A percentile compares a stretch with the other conserved stretches of the same genome.
Evolutionary conservation across 2,329 filamentous ascomycete species (phyloP).

Genomic region (Monosporascus sp.): DNA sequence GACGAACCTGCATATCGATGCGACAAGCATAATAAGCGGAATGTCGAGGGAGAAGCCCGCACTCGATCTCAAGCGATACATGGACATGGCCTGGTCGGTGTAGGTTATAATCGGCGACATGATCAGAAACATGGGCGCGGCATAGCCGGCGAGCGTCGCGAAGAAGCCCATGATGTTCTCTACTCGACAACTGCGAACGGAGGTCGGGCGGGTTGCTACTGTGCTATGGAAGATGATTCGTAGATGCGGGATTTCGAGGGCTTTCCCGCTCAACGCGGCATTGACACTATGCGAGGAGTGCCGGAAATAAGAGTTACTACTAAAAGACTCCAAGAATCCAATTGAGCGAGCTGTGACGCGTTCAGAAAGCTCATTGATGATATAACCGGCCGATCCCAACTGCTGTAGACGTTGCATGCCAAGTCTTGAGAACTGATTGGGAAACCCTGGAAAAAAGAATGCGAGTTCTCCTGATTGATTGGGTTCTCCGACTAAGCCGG

Average conservation of each 20-base stretch:
- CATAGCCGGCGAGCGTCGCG: conserved; percentile 45
- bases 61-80: conserved; percentile 59
- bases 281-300: too few relatives aligned
- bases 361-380: not conserved
- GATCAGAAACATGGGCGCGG: conserved; percentile 59
- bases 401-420: not conserved
- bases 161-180: conserved; percentile 35
- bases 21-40: conserved; percentile 66
- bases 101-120: conserved; percentile 60
- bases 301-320: too few relatives aligned
- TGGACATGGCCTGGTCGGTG: conserved; percentile 59
- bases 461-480: not conserved
- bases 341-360: not conserved
- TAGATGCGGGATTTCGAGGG: too few relatives aligned
- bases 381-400: not conserved
- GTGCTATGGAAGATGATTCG: too few relatives aligned
- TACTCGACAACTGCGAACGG: too few relatives aligned
- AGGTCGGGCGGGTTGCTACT: too few relatives aligned
- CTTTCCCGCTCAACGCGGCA: too few relatives aligned
- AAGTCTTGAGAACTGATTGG: not conserved
- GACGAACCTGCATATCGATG: conserved; percentile 57
- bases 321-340: too few relatives aligned
- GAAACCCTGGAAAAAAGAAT: not conserved
- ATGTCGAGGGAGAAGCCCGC: conserved; percentile 67
- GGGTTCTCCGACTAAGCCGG: not conserved